Percentiles rank a stretch among this genome's conserved stretches.
Evolutionary conservation across 495 filamentous ascomycete species (phyloP).

Genomic region (Neohortaea acidophila): DNA sequence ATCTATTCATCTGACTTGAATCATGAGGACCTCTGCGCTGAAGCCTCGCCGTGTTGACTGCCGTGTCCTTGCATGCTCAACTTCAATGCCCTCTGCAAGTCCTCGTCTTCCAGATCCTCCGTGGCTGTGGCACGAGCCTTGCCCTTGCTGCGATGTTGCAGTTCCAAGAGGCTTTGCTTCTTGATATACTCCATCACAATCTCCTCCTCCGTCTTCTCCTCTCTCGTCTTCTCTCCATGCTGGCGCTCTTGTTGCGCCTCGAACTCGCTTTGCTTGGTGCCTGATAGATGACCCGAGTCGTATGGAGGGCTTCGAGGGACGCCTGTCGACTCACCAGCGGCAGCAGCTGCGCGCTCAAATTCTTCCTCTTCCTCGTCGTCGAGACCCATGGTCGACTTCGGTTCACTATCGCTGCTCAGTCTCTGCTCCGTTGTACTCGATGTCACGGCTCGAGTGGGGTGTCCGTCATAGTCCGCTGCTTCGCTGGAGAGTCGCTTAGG

Average conservation of each 20-base stretch:
- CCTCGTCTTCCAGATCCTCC: conserved; percentile 6
- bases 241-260: conserved; percentile 4
- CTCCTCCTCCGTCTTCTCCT: conserved; percentile 45
- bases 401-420: conserved; percentile 12
- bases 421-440: conserved; percentile 28
- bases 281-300: conserved; percentile 6
- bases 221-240: conserved; percentile 23
- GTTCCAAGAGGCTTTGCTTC: conserved; percentile 58
- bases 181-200: conserved; percentile 58
- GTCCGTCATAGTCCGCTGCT: conserved; percentile 21
- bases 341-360: conserved; percentile 23
- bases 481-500: too few relatives aligned
- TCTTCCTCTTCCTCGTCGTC: conserved; percentile 30
- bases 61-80: conserved; percentile 11
- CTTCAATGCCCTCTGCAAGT: conserved; percentile 11
- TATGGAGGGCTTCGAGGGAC: not conserved
- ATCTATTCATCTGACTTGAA: too few relatives aligned
- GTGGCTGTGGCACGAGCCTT: not conserved
- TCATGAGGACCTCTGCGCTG: too few relatives aligned
- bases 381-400: conserved; percentile 18
- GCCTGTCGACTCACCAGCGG: conserved; percentile 18
- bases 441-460: too few relatives aligned
- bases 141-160: conserved; percentile 28
- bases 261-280: conserved; percentile 25
- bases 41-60: too few relatives aligned